These are phyloP conservation scores for Verticillium klebahnii DNA, from an alignment of 2,329 filamentous ascomycete species.

Conservation along the genomic window DNA sequence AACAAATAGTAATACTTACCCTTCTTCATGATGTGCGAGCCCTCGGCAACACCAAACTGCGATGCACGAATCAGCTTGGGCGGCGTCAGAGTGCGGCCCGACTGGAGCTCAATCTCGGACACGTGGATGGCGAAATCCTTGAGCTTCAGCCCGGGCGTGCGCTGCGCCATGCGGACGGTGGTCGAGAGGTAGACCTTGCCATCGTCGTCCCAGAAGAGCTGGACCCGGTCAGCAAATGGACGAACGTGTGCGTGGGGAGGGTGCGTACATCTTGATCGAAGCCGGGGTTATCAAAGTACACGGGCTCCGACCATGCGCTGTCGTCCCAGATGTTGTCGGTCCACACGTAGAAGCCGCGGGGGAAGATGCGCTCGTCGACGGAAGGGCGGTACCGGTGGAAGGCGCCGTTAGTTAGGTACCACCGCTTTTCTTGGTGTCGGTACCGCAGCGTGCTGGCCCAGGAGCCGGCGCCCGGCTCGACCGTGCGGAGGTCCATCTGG, in stretches of 20 bases:
- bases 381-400: constrained; percentile 37
- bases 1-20: constrained; percentile 32
- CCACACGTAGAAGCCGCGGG: constrained; percentile 48
- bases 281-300: constrained; percentile 49
- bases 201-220: constrained; percentile 44
- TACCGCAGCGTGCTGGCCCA: constrained; percentile 45
- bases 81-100: constrained; percentile 32
- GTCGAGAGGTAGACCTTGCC: constrained; percentile 45
- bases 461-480: constrained; percentile 45
- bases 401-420: constrained; percentile 40
- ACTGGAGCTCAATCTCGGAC: constrained; percentile 35
- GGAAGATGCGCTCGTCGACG: constrained; percentile 41
- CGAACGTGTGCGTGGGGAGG: not conserved
- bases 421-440: constrained; percentile 29
- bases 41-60: constrained; percentile 35
- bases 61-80: constrained; percentile 31
- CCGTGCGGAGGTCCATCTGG: constrained; percentile 47
- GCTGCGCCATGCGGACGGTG: constrained; percentile 27
- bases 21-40: constrained; percentile 31
- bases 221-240: constrained; percentile 1
- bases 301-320: constrained; percentile 45
- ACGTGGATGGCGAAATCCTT: constrained; percentile 50
- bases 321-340: constrained; percentile 49
- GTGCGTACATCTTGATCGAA: constrained; percentile 46
- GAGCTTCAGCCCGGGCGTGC: constrained; percentile 30